Evolutionary conservation across 2,329 filamentous ascomycete species (phyloP), one percentile per base, ranked within the genome.

Genomic region (Aspergillus sergii): DNA sequence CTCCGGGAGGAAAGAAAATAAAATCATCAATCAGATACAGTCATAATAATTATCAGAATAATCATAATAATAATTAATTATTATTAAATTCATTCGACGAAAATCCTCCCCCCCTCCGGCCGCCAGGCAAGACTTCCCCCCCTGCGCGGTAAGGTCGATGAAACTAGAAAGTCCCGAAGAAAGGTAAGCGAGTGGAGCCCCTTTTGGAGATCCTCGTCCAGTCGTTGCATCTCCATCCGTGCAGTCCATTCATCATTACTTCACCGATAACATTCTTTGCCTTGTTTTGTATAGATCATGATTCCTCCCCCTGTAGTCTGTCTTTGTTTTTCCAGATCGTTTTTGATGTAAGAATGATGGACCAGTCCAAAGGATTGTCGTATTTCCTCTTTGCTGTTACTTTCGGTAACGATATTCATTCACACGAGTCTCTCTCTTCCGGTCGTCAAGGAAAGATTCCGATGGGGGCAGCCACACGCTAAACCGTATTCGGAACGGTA

Each of bases 91-190:
- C 3, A 54, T 54, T 54, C 16, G 26, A 50, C 46, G 26, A 50
- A 28, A 28, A 30, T 5, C 46, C 14, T 28, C 43, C 43, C 41
- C 43, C 43, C 41, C 41, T 14, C 19, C 8, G 4, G 4, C n/a
- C 19, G 4, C 10, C 11, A 23, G 21, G 9, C 21, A 21, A 19
- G 16, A 30, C 57, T 41, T 50, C 11, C 7, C 48, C 7, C 48
- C 48, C 12, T 28, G 41, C 51, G 30, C 21, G 59, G 55, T 43
- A 55, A 55, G 51, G 51, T 55, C 14, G 59, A 63, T 62, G 61
- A 67, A 55, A 63, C 64, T 65, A 65, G 63, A 68, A 69, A 68
- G 61, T 63, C 62, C 68, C 68, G 66, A 66, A 66, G 60, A 65
- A 66, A 66, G 55, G 60, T 26, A 54, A 50, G 26, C 53, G 23